phyloP scores from a whole-genome alignment of 306 rosid genomes.

The Astragalus membranaceus region DNA sequence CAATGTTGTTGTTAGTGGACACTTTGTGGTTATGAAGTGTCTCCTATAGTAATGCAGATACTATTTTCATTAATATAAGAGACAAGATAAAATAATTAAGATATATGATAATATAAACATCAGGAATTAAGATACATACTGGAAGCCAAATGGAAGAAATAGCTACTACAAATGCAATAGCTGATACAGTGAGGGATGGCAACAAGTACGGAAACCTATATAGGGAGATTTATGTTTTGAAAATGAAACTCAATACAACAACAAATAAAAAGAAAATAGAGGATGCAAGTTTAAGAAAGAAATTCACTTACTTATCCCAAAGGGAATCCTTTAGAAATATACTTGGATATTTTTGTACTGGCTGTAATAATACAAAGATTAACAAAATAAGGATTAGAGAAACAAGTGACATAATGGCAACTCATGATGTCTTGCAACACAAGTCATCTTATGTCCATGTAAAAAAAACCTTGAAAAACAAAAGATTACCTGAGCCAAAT shows the following conservation, averaged over 20 bases:
- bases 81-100: too few relatives aligned
- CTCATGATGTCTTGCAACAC: too few relatives aligned
- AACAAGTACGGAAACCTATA: slow-evolving; percentile 39
- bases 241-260: neutral
- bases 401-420: neutral
- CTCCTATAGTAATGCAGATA: slow-evolving; percentile 41
- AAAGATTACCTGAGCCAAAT: slow-evolving; percentile 5
- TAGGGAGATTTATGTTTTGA: neutral
- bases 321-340: slow-evolving; percentile 55
- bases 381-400: neutral
- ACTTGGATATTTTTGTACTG: slow-evolving; percentile 62
- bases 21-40: slow-evolving; percentile 56
- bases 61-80: too few relatives aligned
- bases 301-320: slow-evolving; percentile 61
- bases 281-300: neutral
- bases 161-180: slow-evolving; percentile 14
- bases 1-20: slow-evolving; percentile 18
- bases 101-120: too few relatives aligned
- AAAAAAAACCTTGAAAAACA: too few relatives aligned
- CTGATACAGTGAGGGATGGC: slow-evolving; percentile 31
- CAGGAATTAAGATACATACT: slow-evolving; percentile 18
- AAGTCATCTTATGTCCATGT: too few relatives aligned
- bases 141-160: slow-evolving; percentile 40
- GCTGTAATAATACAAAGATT: slow-evolving; percentile 36
- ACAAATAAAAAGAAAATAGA: neutral